Conservation (phyloP, 306 rosid genomes). For the Sicyos edulis region DNA sequence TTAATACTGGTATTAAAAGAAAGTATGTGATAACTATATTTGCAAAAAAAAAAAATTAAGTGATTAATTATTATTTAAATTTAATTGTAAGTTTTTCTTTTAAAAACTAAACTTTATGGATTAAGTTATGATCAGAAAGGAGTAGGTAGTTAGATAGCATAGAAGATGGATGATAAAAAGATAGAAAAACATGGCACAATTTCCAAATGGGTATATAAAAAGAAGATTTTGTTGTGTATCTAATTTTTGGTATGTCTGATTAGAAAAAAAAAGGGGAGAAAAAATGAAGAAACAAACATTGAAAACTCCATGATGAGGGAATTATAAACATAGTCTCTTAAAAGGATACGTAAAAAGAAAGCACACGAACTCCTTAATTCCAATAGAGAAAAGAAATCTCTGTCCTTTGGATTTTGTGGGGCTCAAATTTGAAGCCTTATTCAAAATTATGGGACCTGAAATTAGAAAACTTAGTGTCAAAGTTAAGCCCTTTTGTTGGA, state of each 20-base stretch:
- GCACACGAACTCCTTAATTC: slow-evolving; percentile 31
- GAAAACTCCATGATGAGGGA: slow-evolving; percentile 49
- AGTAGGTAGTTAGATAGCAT: background rate
- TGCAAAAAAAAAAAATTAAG: no score
- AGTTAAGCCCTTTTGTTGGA: slow-evolving; percentile 41
- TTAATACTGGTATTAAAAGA: no score
- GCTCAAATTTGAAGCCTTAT: slow-evolving; percentile 28
- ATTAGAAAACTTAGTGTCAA: slow-evolving; percentile 46
- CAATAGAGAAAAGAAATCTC: slow-evolving; percentile 44
- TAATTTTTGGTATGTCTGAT: slow-evolving; percentile 37
- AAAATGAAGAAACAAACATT: slow-evolving; percentile 30
- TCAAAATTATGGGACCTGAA: slow-evolving; percentile 33
- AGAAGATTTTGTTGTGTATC: slow-evolving; percentile 18
- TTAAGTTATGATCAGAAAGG: no score
- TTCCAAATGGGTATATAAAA: background rate
- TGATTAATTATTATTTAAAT: no score
- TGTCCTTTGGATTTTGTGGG: slow-evolving; percentile 71
- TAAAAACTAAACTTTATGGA: no score
- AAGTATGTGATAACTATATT: no score
- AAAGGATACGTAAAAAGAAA: slow-evolving; percentile 42
- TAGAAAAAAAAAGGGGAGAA: background rate
- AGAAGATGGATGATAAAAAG: background rate
- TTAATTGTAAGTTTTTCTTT: no score
- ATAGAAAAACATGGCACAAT: background rate
- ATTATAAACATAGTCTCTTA: slow-evolving; percentile 40